phyloP scores from a whole-genome alignment of 495 filamentous ascomycete species.

The Xylaria bambusicola region DNA sequence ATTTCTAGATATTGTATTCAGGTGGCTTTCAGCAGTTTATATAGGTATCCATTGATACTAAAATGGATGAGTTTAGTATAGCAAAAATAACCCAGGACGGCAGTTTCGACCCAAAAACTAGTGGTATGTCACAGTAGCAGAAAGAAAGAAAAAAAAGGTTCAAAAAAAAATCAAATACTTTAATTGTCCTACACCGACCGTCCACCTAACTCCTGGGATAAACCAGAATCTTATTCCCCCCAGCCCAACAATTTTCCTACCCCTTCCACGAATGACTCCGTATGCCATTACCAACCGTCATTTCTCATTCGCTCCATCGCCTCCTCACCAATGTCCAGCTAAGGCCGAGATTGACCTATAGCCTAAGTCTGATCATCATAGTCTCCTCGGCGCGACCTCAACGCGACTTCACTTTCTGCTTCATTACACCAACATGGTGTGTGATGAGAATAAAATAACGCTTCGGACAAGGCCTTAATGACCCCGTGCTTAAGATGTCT shows the following conservation, averaged over 20 bases:
- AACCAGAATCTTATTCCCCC: constrained; percentile 15
- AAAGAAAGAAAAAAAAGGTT: not conserved
- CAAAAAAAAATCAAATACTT: not conserved
- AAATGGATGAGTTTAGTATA: no score
- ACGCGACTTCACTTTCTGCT: not conserved
- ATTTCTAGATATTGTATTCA: no score
- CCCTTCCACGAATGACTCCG: constrained; percentile 7
- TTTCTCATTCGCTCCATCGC: not conserved
- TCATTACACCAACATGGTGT: no score
- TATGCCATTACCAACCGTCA: not conserved
- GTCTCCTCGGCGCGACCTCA: no score
- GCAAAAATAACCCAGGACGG: no score
- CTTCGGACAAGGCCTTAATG: constrained; percentile 9
- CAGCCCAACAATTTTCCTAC: constrained; percentile 11
- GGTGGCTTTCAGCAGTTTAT: no score
- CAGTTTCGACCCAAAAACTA: no score
- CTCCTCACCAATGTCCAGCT: not conserved
- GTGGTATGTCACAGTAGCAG: not conserved
- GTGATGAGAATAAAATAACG: no score
- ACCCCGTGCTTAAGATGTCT: constrained; percentile 41
- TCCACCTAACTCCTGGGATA: constrained; percentile 19
- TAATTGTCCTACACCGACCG: constrained; percentile 6
- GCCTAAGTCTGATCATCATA: not conserved
- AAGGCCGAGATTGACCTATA: not conserved
- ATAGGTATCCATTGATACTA: no score